Evolutionary conservation across 768 basidiomycete species (phyloP), one percentile per base, ranked within the genome.

Genomic region (Phaeotremella skinneri): DNA sequence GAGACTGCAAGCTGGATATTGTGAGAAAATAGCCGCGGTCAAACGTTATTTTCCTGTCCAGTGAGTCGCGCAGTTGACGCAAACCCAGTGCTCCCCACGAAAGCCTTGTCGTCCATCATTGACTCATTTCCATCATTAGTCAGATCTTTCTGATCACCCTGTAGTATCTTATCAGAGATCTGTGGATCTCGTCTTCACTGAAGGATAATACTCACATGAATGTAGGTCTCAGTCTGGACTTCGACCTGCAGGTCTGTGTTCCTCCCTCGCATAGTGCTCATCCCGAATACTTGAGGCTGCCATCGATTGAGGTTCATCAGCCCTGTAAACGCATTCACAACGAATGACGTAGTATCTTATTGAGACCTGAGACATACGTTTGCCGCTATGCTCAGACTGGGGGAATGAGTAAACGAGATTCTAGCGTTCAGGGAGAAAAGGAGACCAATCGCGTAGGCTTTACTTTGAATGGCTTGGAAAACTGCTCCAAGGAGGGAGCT

Each of bases 391-490:
- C 52, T 21, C 31, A 27, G 21, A 49, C 7, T 20, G 29, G 29
- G n/a, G 17, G 2, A 13, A 58, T 41, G 25, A 58, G 16, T 2
- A 49, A 52, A 13, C 29, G 13, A 21, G 16, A 64, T 29, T 21
- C 63, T 41, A 41, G 59, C 39, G 52, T 64, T 64, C 32, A 64
- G 39, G 17, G 63, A 49, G 51, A 57, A 60, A 55, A 64, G 52
- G 17, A 66, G 39, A 56, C 61, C 60, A 13, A 62, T 39, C 21
- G 52, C 58, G 54, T 66, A 66, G 45, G 62, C 43, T 27, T 66
- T 66, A 51, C 27, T 21, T 48, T 59, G 61, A 17, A 66, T 55
- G 34, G 47, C 51, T 50, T 66, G 61, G 25, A 66, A 55, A 4
- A 34, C 49, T 4, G 61, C 52, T 17, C 64, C 64, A 47, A 66